Base-by-base conservation (phyloP, 805 yeast genomes). In the Sungouiella blattae region DNA sequence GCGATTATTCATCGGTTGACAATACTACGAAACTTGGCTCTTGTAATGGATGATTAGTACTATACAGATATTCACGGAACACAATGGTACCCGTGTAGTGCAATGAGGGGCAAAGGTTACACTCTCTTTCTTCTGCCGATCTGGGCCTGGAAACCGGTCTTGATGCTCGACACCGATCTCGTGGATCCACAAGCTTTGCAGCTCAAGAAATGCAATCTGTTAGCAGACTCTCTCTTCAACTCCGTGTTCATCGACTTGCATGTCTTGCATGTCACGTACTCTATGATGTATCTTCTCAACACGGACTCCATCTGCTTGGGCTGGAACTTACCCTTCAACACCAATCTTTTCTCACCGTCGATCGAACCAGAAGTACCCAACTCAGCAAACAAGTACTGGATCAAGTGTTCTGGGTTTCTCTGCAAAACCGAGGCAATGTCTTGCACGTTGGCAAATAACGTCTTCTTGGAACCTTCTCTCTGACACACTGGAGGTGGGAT, bases 131-230 rank as follows among this genome's bases (percentile, higher is more conserved):
- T 85, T 66, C 84, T 83, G 52, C 95, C 95, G 55, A 87, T 81
- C 59, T 86, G 91, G 52, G 98, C 99, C 74, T 89, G 96, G 95
- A 87, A 93, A 83, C 99, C 99, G 32, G 97, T 87, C 80, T 94
- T 93, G 67, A 93, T 93, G 30, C 96, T 87, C 50, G 93, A 80
- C 39, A 93, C 99, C 33, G 97, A 88, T 71, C 96, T 83, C 32
- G 97, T 81, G 32, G 96, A 86, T 50, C 98, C 98, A 77, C 99
- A 93, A 38, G 95, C 86, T 61, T 89, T 88, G 76, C 99, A 93
- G 55, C 89, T 95, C 75, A 93, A 76, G 75, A 93, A 93, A 73
- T 87, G 95, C 69, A 93, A 78, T 74, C 99, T 86, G 74, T 89
- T 93, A 41, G 93, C 83, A 52, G 86, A 83, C 71, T 93, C 99